Evolutionary conservation across 2,329 filamentous ascomycete genomes (phyloP).

Genomic region (Mycosphaerella sp.): DNA sequence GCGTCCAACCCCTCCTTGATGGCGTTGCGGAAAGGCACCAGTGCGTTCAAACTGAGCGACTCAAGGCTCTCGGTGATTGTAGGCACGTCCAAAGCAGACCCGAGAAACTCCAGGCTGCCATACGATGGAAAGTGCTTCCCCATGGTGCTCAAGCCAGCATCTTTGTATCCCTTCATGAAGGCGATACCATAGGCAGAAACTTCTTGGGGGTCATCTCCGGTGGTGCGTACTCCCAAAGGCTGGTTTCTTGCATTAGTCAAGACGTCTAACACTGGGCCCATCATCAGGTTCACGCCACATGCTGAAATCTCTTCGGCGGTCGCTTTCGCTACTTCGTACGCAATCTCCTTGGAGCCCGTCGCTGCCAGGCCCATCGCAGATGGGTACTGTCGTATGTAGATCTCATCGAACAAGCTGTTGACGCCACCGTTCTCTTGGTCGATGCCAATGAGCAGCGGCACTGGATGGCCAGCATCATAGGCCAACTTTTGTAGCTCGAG

Average conservation of each 20-base stretch:
- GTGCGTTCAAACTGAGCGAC: constrained; percentile 81
- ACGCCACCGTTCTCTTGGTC: constrained; percentile 98
- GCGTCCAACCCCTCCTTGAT: constrained; percentile 81
- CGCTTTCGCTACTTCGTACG: constrained; percentile 85
- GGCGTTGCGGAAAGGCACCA: constrained; percentile 87
- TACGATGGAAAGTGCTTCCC: constrained; percentile 97
- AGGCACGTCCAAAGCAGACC: constrained; percentile 83
- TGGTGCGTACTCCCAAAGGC: constrained; percentile 80
- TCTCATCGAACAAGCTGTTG: constrained; percentile 92
- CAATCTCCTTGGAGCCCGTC: constrained; percentile 74
- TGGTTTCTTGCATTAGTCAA: constrained; percentile 89
- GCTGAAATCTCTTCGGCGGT: constrained; percentile 88
- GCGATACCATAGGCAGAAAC: constrained; percentile 89
- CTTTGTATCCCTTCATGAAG: constrained; percentile 86
- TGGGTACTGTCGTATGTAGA: constrained; percentile 92
- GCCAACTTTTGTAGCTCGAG: constrained; percentile 91
- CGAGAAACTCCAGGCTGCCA: constrained; percentile 87
- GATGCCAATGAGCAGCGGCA: constrained; percentile 81
- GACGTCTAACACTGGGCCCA: constrained; percentile 89
- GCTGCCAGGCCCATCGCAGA: constrained; percentile 97
- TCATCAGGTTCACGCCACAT: constrained; percentile 91
- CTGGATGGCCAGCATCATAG: constrained; percentile 79
- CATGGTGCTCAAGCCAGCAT: constrained; percentile 80
- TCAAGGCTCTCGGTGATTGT: constrained; percentile 94
- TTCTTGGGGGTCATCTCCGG: constrained; percentile 89